Evolutionary conservation across 192 early-diverging fungal species (phyloP).

Genomic region (Backusella luteola): DNA sequence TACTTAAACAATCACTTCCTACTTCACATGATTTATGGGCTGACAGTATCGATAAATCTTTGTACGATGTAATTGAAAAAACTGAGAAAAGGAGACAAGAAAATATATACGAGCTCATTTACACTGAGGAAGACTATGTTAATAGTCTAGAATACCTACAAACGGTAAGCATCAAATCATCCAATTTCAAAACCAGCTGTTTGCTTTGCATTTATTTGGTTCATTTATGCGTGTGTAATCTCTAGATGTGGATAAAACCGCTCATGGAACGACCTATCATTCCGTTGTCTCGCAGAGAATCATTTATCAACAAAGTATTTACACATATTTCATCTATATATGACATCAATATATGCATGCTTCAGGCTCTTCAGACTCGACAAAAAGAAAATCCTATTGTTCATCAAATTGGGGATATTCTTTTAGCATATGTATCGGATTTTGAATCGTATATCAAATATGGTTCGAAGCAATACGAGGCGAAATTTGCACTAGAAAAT

Average conservation of each 20-base stretch:
- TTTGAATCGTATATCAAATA: conserved; percentile 82
- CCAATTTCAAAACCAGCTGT: background rate
- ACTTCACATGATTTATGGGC: conserved; percentile 80
- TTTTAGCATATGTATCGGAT: conserved; percentile 55
- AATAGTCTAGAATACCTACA: conserved; percentile 69
- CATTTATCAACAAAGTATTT: conserved; percentile 79
- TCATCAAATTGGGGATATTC: conserved; percentile 71
- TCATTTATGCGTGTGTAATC: background rate
- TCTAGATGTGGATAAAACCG: conserved; percentile 65
- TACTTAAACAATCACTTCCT: conserved; percentile 7
- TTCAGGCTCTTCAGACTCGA: conserved; percentile 50
- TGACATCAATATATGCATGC: conserved; percentile 51
- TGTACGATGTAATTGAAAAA: conserved; percentile 64
- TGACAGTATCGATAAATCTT: conserved; percentile 71
- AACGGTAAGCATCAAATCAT: conserved; percentile 41
- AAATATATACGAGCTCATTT: conserved; percentile 78
- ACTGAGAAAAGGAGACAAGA: conserved; percentile 79
- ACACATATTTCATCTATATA: conserved; percentile 67
- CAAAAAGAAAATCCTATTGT: conserved; percentile 62
- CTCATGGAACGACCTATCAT: conserved; percentile 66
- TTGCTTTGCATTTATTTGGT: background rate
- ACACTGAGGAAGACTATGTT: conserved; percentile 79
- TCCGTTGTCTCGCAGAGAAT: conserved; percentile 55
- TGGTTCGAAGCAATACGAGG: conserved; percentile 82
- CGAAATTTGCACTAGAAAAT: conserved; percentile 78